Evolutionary conservation across 2,329 filamentous ascomycete species (phyloP).

Genomic region (Colletotrichum phormii): DNA sequence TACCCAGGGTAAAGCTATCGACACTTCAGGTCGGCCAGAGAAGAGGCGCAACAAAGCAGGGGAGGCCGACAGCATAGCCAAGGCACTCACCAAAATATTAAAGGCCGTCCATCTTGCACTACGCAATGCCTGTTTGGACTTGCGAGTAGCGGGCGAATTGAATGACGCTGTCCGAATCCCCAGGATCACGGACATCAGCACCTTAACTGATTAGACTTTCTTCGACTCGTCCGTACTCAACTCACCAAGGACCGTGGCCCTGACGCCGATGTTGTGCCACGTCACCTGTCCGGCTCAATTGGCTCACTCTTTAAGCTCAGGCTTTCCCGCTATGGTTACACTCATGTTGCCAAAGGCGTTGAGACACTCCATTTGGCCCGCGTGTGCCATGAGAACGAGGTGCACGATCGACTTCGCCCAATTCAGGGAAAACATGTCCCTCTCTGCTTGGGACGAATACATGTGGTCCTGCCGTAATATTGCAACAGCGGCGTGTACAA

Average conservation of each 20-base stretch:
- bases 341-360: conserved; percentile 52
- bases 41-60: conserved; percentile 21
- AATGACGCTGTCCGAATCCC: conserved; percentile 45
- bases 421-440: conserved; percentile 49
- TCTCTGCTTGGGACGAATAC: conserved; percentile 47
- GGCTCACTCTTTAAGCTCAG: conserved; percentile 52
- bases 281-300: conserved; percentile 44
- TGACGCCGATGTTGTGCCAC: conserved; percentile 44
- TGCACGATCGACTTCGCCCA: conserved; percentile 45
- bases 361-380: conserved; percentile 38
- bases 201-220: conserved; percentile 42
- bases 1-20: no score
- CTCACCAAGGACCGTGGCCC: conserved; percentile 45
- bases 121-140: conserved; percentile 44
- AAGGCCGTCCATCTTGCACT: conserved; percentile 44
- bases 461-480: conserved; percentile 45
- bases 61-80: neutral
- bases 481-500: conserved; percentile 44
- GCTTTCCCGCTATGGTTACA: conserved; percentile 50
- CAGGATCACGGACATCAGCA: conserved; percentile 41
- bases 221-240: conserved; percentile 42
- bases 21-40: no score
- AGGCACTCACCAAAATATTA: conserved; percentile 36
- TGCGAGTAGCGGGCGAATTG: conserved; percentile 39
- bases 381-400: conserved; percentile 45